A percentile compares a stretch with the other conserved stretches of the same genome.
Evolutionary conservation across 2,329 filamentous ascomycete species (phyloP).

Genomic region (Fusarium setosum): DNA sequence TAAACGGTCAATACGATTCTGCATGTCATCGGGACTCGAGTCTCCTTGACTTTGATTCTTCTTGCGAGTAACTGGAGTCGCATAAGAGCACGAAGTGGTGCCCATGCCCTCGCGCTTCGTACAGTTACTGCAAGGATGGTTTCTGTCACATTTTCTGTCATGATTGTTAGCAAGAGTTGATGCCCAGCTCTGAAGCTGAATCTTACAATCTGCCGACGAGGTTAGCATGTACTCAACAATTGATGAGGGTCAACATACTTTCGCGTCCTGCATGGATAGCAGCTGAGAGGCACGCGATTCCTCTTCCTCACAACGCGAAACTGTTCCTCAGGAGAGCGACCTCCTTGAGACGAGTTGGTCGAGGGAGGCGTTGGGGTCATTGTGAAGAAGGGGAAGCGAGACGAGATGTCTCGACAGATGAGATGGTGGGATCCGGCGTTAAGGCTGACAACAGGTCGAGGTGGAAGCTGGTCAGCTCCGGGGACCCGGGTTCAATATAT

Average conservation of each 20-base stretch:
- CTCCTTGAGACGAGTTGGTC: slow-evolving; percentile 79
- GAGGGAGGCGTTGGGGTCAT: slow-evolving; percentile 85
- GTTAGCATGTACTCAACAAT: slow-evolving; percentile 45
- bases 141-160: slow-evolving; percentile 88
- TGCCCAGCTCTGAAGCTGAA: not conserved
- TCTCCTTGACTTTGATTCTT: slow-evolving; percentile 75
- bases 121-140: slow-evolving; percentile 93
- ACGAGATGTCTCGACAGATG: slow-evolving; percentile 34
- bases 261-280: slow-evolving; percentile 88
- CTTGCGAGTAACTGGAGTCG: slow-evolving; percentile 75
- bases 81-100: slow-evolving; percentile 86
- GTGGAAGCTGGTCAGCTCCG: slow-evolving; percentile 30
- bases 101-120: slow-evolving; percentile 89
- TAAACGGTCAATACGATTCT: slow-evolving; percentile 95
- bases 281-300: slow-evolving; percentile 92
- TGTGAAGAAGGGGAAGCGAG: slow-evolving; percentile 41
- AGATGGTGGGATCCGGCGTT: slow-evolving; percentile 29
- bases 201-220: slow-evolving; percentile 51
- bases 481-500: slow-evolving; percentile 43
- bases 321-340: slow-evolving; percentile 85
- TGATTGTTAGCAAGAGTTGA: slow-evolving; percentile 23
- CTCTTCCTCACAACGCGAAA: slow-evolving; percentile 91
- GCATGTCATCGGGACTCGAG: slow-evolving; percentile 90
- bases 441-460: slow-evolving; percentile 13
- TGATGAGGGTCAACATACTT: slow-evolving; percentile 71